Percentiles rank a stretch among this genome's conserved stretches.
Evolutionary conservation across 164 flowering plant species (phyloP).

Genomic region (Amborella trichopoda): DNA sequence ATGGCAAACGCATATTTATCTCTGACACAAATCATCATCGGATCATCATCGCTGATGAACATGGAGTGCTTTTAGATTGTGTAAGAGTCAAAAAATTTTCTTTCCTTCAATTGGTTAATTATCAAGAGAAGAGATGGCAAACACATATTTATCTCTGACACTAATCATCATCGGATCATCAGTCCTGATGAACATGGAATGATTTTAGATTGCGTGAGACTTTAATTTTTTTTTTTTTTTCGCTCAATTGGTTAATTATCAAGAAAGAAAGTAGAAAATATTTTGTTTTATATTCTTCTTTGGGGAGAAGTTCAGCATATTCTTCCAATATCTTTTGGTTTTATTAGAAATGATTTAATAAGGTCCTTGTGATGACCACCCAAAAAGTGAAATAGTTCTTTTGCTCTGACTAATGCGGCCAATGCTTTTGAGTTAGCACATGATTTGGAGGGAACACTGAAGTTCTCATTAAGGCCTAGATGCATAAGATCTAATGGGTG

Average conservation of each 20-base stretch:
- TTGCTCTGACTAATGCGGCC: too few species aligned
- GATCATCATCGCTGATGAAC: conserved; percentile 39
- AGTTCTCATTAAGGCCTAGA: too few species aligned
- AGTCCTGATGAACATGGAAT: conserved; percentile 40
- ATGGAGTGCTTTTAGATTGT: conserved; percentile 67
- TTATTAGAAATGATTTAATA: neutral
- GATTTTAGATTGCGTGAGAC: conserved; percentile 77
- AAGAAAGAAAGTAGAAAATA: conserved; percentile 38
- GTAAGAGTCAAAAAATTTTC: conserved; percentile 30
- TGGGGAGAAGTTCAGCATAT: too few species aligned
- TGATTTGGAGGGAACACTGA: too few species aligned
- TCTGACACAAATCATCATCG: conserved; percentile 91
- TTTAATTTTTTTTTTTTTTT: neutral
- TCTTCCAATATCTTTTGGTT: neutral
- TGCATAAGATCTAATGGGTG: too few species aligned
- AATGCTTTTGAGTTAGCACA: too few species aligned
- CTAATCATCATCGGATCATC: conserved; percentile 80
- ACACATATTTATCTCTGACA: conserved; percentile 77
- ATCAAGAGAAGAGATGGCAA: too few species aligned
- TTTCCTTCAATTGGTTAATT: neutral
- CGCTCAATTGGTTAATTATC: too few species aligned
- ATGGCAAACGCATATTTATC: conserved; percentile 53
- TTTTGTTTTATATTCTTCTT: too few species aligned
- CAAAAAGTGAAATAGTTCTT: too few species aligned
- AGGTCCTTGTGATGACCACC: too few species aligned